Evolutionary conservation across 2,329 filamentous ascomycete genomes (phyloP).

Genomic region (Sclerotinia nivalis): DNA sequence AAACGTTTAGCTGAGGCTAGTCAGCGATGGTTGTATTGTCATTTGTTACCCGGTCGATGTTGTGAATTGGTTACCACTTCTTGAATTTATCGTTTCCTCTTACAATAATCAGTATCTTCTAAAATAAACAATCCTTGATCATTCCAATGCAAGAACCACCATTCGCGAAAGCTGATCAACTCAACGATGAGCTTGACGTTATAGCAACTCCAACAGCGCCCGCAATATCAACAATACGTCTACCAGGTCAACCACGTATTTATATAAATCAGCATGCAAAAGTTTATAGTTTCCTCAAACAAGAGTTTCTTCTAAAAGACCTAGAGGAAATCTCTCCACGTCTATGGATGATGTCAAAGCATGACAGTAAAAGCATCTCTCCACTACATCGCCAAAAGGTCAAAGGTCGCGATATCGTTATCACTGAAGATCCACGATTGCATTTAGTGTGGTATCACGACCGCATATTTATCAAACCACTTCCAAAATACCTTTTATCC

Average conservation of each 20-base stretch:
- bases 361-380: conserved; percentile 10
- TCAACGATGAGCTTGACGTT: background rate
- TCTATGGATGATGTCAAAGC: conserved; percentile 25
- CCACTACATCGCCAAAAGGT: conserved; percentile 39
- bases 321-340: background rate
- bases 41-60: too few species aligned
- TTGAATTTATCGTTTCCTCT: background rate
- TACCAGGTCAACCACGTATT: background rate
- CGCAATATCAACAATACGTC: background rate
- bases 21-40: background rate
- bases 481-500: conserved; percentile 38
- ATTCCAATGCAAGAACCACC: background rate
- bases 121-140: background rate
- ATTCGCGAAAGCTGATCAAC: background rate
- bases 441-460: conserved; percentile 41
- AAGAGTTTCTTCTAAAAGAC: background rate
- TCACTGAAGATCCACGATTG: conserved; percentile 40
- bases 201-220: background rate
- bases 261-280: background rate
- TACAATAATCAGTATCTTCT: background rate
- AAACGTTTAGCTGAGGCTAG: background rate
- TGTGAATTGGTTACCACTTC: too few species aligned
- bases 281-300: background rate
- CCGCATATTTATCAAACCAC: conserved; percentile 40
- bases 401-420: conserved; percentile 37